phyloP scores from a whole-genome alignment of 2,329 filamentous ascomycete species.

The Aspergillus bombycis region DNA sequence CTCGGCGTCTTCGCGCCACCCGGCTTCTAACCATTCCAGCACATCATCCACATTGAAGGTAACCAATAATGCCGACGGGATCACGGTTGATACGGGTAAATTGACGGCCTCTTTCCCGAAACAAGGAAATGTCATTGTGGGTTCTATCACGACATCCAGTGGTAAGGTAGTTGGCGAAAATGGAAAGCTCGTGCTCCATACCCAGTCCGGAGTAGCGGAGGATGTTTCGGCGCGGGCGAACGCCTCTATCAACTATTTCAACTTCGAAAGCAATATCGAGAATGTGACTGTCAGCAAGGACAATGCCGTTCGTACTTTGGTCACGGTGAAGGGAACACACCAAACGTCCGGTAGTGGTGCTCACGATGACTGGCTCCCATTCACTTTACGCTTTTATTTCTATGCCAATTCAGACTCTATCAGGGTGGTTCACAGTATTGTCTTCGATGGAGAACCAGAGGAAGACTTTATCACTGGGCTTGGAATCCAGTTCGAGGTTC shows the following conservation, averaged over 20 bases:
- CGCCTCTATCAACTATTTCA: slow-evolving; percentile 45
- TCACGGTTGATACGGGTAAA: slow-evolving; percentile 52
- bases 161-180: slow-evolving; percentile 49
- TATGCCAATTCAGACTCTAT: slow-evolving; percentile 61
- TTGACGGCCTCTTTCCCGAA: slow-evolving; percentile 49
- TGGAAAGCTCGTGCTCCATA: slow-evolving; percentile 57
- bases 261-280: slow-evolving; percentile 55
- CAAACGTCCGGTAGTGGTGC: slow-evolving; percentile 31
- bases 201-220: slow-evolving; percentile 52
- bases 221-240: slow-evolving; percentile 42
- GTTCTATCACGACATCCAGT: slow-evolving; percentile 42
- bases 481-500: slow-evolving; percentile 41
- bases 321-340: slow-evolving; percentile 50
- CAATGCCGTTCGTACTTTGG: slow-evolving; percentile 49
- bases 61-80: slow-evolving; percentile 22
- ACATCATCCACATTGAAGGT: slow-evolving; percentile 9
- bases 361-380: slow-evolving; percentile 58
- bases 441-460: slow-evolving; percentile 56
- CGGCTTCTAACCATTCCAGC: background rate
- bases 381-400: slow-evolving; percentile 60
- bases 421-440: slow-evolving; percentile 58
- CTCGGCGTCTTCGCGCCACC: slow-evolving; percentile 16
- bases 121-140: slow-evolving; percentile 45
- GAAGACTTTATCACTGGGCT: slow-evolving; percentile 59
- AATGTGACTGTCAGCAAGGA: slow-evolving; percentile 54